Evolutionary conservation across 306 rosid species (phyloP).

Genomic region (Oxytropis ochrocephala): DNA sequence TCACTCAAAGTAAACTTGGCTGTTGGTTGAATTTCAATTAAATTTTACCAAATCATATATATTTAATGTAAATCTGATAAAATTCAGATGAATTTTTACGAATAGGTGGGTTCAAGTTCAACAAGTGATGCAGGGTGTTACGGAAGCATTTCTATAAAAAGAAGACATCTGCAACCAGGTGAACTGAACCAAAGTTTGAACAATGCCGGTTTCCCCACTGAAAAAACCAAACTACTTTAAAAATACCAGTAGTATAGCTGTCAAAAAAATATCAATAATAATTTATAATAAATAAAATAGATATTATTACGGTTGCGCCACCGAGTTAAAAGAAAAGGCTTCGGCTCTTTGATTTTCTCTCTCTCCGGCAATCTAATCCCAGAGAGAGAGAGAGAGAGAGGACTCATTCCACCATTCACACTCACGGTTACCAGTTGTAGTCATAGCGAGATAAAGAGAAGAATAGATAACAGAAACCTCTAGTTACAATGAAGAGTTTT

Average conservation of each 20-base stretch:
- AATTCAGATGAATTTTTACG: too few species aligned
- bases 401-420: constrained; percentile 7
- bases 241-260: not conserved
- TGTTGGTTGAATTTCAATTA: too few species aligned
- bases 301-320: constrained; percentile 42
- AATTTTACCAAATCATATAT: too few species aligned
- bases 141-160: not conserved
- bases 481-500: constrained; percentile 58
- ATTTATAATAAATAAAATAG: not conserved
- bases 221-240: not conserved
- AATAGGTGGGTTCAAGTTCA: too few species aligned
- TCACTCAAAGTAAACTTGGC: too few species aligned
- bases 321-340: constrained; percentile 9
- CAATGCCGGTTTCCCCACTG: not conserved
- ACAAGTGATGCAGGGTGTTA: too few species aligned
- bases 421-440: not conserved
- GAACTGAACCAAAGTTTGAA: not conserved
- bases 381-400: constrained; percentile 25
- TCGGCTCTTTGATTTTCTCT: constrained; percentile 18
- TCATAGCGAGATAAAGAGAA: constrained; percentile 6
- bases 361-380: constrained; percentile 46
- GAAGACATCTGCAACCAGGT: not conserved
- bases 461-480: not conserved
- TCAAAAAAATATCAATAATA: too few species aligned
- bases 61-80: too few species aligned